Evolutionary conservation across 768 basidiomycete genomes (phyloP).

Genomic region (Boletus reticulatus): DNA sequence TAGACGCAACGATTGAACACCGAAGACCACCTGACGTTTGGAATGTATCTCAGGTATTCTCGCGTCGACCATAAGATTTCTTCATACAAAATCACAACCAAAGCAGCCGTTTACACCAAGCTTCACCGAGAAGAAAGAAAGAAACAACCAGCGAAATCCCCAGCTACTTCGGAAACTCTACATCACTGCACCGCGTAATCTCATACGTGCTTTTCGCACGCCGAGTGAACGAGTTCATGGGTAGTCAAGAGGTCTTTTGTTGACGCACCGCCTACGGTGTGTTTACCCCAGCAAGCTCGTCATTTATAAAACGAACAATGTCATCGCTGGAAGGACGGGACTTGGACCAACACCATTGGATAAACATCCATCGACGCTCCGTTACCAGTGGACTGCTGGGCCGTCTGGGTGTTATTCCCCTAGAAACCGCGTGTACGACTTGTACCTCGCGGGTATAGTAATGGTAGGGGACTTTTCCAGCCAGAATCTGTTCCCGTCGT

Average conservation of each 20-base stretch:
- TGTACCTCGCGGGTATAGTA: conserved; percentile 11
- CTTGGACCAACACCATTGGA: conserved; percentile 16
- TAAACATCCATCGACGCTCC: conserved; percentile 9
- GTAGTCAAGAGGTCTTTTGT: too few relatives aligned
- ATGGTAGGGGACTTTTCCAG: conserved; percentile 14
- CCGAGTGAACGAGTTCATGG: too few relatives aligned
- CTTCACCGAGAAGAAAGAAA: not conserved
- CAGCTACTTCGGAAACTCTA: not conserved
- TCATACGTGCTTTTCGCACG: too few relatives aligned
- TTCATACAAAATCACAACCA: too few relatives aligned
- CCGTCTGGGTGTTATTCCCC: conserved; percentile 11
- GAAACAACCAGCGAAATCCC: not conserved
- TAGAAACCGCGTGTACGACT: conserved; percentile 8
- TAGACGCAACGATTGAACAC: too few relatives aligned
- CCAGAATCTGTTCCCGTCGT: conserved; percentile 3
- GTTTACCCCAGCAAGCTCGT: not conserved
- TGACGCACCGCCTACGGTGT: not conserved
- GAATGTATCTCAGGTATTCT: too few relatives aligned
- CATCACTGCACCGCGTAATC: too few relatives aligned
- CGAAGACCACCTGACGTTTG: too few relatives aligned
- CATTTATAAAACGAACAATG: conserved; percentile 17
- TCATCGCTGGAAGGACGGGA: conserved; percentile 32
- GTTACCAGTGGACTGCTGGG: conserved; percentile 1
- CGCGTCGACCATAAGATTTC: too few relatives aligned
- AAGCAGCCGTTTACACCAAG: too few relatives aligned